Base-by-base conservation (phyloP, 2,329 filamentous ascomycete genomes). In the Tolypocladium endophyticum region DNA sequence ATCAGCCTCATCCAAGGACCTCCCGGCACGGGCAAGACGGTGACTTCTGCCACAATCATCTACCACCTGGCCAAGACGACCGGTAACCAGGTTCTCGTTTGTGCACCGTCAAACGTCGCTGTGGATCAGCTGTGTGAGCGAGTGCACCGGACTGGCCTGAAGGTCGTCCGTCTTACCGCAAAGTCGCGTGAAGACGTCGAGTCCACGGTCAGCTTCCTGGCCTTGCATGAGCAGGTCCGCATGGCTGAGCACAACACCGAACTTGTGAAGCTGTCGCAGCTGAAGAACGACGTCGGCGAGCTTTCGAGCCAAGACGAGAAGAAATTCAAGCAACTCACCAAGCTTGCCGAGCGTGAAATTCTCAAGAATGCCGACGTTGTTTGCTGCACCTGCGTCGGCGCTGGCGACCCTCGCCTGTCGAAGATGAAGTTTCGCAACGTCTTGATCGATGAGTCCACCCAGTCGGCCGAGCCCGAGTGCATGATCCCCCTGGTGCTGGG, bases 351-450 rank as follows among this genome's bases (percentile, higher is more conserved):
- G 76, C 88, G 92, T 59, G 94, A 99, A 73, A 97, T 99, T 62
- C 81, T 99, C 58, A 90, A 83, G 70, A 97, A 96, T 66, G 94
- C 94, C 18, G 94, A 99, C 74, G 94, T 99, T 58, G 96, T 99
- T 64, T 99, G 94, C 80, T 99, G 94, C 75, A 99, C 94, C 62
- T 99, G 94, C 66, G 94, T 99, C 68, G 94, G 94, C 74, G 94
- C 94, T 43, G 94, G 94, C 61, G 94, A 99, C 72, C 94, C 94
- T 61, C 89, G 94, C 65, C 84, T 99, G 58, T 86, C 92, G 56
- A 97, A 97, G 78, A 91, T 97, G 83, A 97, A 97, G 76, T 99
- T 99, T 79, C 87, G 94, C 64, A 99, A 96, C 64, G 94, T 99
- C 25, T 81, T 99, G 47, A 97, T 99, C 65, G 94, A 99, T 70